These are phyloP conservation scores for Phytophthora sp. DNA, from an alignment of 352 stramenopile species.

Conservation along the genomic window DNA sequence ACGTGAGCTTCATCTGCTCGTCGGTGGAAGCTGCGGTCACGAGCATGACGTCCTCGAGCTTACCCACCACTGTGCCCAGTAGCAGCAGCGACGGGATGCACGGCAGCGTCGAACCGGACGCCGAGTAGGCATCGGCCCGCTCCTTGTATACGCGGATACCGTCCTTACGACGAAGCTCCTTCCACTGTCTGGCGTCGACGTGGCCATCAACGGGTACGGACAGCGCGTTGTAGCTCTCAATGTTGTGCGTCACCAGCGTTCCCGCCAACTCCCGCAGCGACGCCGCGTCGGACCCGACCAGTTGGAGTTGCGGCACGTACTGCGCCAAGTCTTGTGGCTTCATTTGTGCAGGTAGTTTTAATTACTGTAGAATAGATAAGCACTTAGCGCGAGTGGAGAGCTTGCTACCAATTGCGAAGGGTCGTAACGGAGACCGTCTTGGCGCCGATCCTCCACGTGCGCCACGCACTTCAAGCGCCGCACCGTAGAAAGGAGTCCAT, in stretches of 20 bases:
- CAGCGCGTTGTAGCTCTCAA: conserved; percentile 35
- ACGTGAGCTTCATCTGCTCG: conserved; percentile 59
- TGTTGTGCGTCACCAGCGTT: conserved; percentile 40
- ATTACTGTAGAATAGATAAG: too few species aligned
- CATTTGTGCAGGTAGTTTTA: too few species aligned
- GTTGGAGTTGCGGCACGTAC: conserved; percentile 21
- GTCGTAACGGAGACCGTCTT: too few species aligned
- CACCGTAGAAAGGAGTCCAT: too few species aligned
- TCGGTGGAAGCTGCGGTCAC: conserved; percentile 33
- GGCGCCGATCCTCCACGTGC: too few species aligned
- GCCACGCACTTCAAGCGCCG: too few species aligned
- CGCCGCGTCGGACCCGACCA: conserved; percentile 27
- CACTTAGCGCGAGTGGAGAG: too few species aligned
- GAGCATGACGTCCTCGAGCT: conserved; percentile 40
- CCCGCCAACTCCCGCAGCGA: conserved; percentile 32
- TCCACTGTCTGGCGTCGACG: conserved; percentile 35
- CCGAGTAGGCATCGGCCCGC: neutral
- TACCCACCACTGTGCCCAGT: conserved; percentile 29
- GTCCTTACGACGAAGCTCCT: conserved; percentile 40
- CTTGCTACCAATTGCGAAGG: too few species aligned
- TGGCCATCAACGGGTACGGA: conserved; percentile 18
- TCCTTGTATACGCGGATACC: conserved; percentile 39
- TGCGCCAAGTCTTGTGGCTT: conserved; percentile 17
- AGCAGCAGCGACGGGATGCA: conserved; percentile 42
- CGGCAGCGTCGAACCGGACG: conserved; percentile 1